These are phyloP conservation scores for Hibiscus syriacus DNA, from an alignment of 345 rosid genomes.

Conservation along the genomic window DNA sequence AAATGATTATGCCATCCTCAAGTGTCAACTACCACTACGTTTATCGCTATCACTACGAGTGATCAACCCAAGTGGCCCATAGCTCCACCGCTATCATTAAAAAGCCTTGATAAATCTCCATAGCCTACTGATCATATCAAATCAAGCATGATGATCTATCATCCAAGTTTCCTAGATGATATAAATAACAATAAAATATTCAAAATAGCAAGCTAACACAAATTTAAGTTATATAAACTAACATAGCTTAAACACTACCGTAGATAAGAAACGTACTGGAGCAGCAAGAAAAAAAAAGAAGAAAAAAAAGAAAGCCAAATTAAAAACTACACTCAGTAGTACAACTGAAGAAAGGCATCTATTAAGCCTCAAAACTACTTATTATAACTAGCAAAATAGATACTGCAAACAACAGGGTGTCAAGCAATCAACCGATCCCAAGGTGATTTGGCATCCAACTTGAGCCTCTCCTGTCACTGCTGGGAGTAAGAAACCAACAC, in stretches of 20 bases:
- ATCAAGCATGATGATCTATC: slow-evolving; percentile 25
- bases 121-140: slow-evolving; percentile 25
- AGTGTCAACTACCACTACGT: slow-evolving; percentile 56
- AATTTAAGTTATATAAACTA: slow-evolving; percentile 22
- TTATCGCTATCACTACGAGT: slow-evolving; percentile 45
- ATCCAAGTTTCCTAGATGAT: slow-evolving; percentile 11
- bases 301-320: slow-evolving; percentile 53
- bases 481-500: slow-evolving; percentile 16
- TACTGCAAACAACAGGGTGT: slow-evolving; percentile 49
- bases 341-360: slow-evolving; percentile 49
- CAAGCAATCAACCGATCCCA: slow-evolving; percentile 69
- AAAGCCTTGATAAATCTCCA: slow-evolving; percentile 26
- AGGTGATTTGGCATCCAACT: slow-evolving; percentile 29
- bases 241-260: slow-evolving; percentile 38
- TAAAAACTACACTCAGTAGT: slow-evolving; percentile 55
- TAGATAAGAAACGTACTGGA: slow-evolving; percentile 30
- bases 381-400: slow-evolving; percentile 62
- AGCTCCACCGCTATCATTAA: slow-evolving; percentile 33
- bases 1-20: slow-evolving; percentile 64
- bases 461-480: slow-evolving; percentile 27
- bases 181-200: slow-evolving; percentile 10
- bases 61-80: slow-evolving; percentile 29
- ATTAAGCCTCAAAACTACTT: slow-evolving; percentile 56
- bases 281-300: slow-evolving; percentile 36
- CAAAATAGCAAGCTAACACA: slow-evolving; percentile 19